Percentiles rank a stretch among this genome's conserved stretches.
Evolutionary conservation across 805 yeast genomes (phyloP).

Genomic region (Ogataea pignaliae): DNA sequence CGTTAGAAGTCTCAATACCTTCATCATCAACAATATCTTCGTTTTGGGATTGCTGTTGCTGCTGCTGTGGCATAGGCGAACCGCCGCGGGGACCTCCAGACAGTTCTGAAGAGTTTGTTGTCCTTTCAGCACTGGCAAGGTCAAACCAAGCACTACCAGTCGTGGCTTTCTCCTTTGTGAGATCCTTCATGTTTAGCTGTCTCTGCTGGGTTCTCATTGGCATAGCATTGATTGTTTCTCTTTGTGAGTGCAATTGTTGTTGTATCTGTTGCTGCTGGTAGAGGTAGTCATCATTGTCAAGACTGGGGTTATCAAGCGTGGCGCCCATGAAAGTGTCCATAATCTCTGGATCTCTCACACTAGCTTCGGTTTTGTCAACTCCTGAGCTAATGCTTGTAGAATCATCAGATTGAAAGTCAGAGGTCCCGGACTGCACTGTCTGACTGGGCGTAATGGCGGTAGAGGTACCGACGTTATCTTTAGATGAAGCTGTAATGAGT

Average conservation of each 20-base stretch:
- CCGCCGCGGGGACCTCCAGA: constrained; percentile 1
- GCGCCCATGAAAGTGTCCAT: not conserved
- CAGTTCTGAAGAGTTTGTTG: too few relatives aligned
- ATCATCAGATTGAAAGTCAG: constrained; percentile 1
- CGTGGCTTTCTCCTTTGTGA: constrained; percentile 6
- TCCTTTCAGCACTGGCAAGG: constrained; percentile 4
- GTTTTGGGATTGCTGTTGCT: not conserved
- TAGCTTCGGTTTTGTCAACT: not conserved
- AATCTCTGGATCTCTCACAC: not conserved
- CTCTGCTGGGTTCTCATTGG: constrained; percentile 28
- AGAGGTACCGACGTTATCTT: not conserved
- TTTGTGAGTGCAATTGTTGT: not conserved
- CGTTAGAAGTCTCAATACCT: constrained; percentile 2
- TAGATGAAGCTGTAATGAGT: not conserved
- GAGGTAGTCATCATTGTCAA: not conserved
- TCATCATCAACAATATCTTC: constrained; percentile 1
- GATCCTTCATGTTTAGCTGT: constrained; percentile 23
- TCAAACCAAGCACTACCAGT: constrained; percentile 24
- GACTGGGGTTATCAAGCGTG: not conserved
- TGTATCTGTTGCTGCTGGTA: not conserved
- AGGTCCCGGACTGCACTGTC: not conserved
- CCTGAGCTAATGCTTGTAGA: constrained; percentile 3
- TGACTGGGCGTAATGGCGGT: too few relatives aligned
- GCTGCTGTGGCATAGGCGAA: constrained; percentile 1
- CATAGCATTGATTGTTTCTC: constrained; percentile 1